phyloP scores from a whole-genome alignment of 805 yeast species.

The Ogataea philodendri region DNA sequence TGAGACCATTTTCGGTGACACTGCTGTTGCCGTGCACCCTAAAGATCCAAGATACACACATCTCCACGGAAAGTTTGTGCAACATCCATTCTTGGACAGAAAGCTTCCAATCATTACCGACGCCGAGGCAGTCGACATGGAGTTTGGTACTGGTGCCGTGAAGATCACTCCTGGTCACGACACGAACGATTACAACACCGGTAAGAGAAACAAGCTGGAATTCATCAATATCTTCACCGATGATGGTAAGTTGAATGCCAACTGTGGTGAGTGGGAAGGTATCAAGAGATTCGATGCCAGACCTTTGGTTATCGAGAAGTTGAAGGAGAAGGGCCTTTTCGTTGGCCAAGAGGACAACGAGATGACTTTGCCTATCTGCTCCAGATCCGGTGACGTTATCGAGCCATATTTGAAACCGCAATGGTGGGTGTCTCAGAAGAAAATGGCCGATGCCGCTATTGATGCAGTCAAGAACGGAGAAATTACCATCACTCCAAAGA shows the following conservation, averaged over 20 bases:
- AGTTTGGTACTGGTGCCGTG: conserved; percentile 99
- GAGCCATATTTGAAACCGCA: conserved; percentile 98
- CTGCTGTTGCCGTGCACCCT: conserved; percentile 97
- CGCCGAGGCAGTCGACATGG: conserved; percentile 96
- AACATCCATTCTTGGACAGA: conserved; percentile 87
- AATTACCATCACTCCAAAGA: conserved; percentile 77
- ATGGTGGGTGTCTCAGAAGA: conserved; percentile 96
- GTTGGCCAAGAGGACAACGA: conserved; percentile 90
- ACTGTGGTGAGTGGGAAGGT: conserved; percentile 92
- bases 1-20: conserved; percentile 96
- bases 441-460: conserved; percentile 85
- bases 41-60: conserved; percentile 90
- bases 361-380: conserved; percentile 92
- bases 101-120: conserved; percentile 87
- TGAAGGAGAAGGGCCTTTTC: conserved; percentile 70
- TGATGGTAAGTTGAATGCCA: conserved; percentile 84
- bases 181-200: conserved; percentile 93
- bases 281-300: conserved; percentile 95
- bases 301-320: conserved; percentile 71
- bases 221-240: conserved; percentile 89
- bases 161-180: conserved; percentile 99
- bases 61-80: conserved; percentile 87
- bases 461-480: conserved; percentile 81
- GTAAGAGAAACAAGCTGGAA: conserved; percentile 89
- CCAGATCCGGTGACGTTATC: conserved; percentile 94